Evolutionary conservation across 768 basidiomycete species (phyloP).

Genomic region (Lepiota brunneoincarnata): DNA sequence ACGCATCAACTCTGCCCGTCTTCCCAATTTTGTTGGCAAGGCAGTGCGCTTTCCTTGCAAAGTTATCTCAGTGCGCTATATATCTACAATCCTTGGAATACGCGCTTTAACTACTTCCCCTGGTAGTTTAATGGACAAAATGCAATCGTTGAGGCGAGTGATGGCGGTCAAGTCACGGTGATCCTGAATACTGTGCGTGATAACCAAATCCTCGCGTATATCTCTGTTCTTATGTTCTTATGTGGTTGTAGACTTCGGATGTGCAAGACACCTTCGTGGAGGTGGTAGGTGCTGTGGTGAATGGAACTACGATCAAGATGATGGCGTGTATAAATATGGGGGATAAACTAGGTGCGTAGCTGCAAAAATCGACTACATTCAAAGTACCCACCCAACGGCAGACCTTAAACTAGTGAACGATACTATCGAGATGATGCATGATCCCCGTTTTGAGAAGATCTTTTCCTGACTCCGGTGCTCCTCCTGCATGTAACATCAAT

Average conservation of each 20-base stretch:
- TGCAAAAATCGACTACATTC: conserved; percentile 2
- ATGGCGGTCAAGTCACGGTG: conserved; percentile 61
- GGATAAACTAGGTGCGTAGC: conserved; percentile 53
- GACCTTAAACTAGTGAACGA: conserved; percentile 64
- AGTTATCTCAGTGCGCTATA: conserved; percentile 45
- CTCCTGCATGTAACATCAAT: too few species aligned
- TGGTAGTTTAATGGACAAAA: conserved; percentile 1
- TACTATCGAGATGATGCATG: conserved; percentile 58
- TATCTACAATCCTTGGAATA: conserved; percentile 8
- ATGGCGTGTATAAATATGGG: conserved; percentile 56
- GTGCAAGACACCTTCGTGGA: conserved; percentile 59
- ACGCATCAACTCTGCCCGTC: conserved; percentile 62
- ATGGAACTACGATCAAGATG: conserved; percentile 57
- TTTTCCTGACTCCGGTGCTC: not conserved
- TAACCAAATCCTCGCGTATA: not conserved
- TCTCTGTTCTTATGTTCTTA: not conserved
- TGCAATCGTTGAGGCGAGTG: conserved; percentile 61
- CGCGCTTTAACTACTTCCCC: not conserved
- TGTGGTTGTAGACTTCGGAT: conserved; percentile 33
- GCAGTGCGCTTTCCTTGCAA: conserved; percentile 63
- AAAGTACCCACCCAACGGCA: conserved; percentile 18
- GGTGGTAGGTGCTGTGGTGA: conserved; percentile 59
- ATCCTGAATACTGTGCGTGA: conserved; percentile 35
- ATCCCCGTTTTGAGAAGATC: conserved; percentile 40
- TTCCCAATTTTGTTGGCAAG: conserved; percentile 48